These are phyloP conservation scores for Artemisia argyi DNA, from an alignment of 129 eudicot species.

Conservation along the genomic window DNA sequence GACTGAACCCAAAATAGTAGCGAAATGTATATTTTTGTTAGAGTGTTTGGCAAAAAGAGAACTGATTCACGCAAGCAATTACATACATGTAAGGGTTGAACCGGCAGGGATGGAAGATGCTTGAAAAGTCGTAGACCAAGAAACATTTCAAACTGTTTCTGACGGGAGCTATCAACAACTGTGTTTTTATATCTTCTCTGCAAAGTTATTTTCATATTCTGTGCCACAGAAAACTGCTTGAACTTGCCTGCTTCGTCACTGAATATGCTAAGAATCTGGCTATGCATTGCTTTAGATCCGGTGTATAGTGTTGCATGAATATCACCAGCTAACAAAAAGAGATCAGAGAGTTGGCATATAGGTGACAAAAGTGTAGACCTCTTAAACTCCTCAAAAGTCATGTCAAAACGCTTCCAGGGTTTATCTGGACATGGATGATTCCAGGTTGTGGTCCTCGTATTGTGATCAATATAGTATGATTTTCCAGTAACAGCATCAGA, in stretches of 20 bases:
- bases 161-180: slow-evolving; percentile 98
- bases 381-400: slow-evolving; percentile 95
- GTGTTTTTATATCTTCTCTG: slow-evolving; percentile 98
- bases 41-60: slow-evolving; percentile 6
- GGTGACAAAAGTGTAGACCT: slow-evolving; percentile 91
- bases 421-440: slow-evolving; percentile 99
- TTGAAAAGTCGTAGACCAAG: slow-evolving; percentile 86
- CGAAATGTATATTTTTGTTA: neutral
- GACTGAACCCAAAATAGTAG: slow-evolving; percentile 15
- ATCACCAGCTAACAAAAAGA: slow-evolving; percentile 88
- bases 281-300: slow-evolving; percentile 99
- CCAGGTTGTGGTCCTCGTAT: slow-evolving; percentile 97
- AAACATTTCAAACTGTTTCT: slow-evolving; percentile 94
- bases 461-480: slow-evolving; percentile 91
- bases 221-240: slow-evolving; percentile 95
- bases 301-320: slow-evolving; percentile 96
- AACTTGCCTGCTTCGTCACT: slow-evolving; percentile 92
- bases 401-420: slow-evolving; percentile 98
- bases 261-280: slow-evolving; percentile 94
- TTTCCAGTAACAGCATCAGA: slow-evolving; percentile 93
- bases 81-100: slow-evolving; percentile 77
- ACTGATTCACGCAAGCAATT: slow-evolving; percentile 3
- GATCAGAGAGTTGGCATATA: slow-evolving; percentile 68
- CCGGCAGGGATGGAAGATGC: slow-evolving; percentile 82
- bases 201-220: slow-evolving; percentile 88